Percentiles rank a stretch among this genome's conserved stretches.
Evolutionary conservation across 2,329 filamentous ascomycete species (phyloP).

Genomic region (Epichloe elymi): DNA sequence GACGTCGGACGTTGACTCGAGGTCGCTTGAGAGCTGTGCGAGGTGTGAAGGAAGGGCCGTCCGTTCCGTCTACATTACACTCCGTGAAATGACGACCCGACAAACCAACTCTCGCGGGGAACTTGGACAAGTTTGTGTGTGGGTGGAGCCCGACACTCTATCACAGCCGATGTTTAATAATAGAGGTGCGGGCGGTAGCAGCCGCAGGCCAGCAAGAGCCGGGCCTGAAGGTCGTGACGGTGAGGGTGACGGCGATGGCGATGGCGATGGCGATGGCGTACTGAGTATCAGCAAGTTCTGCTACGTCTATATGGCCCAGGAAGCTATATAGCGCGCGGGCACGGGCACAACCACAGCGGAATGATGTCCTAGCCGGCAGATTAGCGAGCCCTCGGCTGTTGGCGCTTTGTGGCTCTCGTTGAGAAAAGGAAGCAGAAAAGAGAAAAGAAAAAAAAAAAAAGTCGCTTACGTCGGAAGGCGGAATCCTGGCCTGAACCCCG

Average conservation of each 20-base stretch:
- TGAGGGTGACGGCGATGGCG: not conserved
- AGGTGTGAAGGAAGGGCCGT: not conserved
- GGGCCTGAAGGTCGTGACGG: not conserved
- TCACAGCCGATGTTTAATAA: not conserved
- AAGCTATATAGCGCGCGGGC: too few relatives aligned
- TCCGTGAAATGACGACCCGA: not conserved
- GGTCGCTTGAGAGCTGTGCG: slow-evolving; percentile 1
- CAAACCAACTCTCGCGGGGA: not conserved
- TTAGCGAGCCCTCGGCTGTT: slow-evolving; percentile 9
- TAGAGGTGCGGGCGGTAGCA: slow-evolving; percentile 4
- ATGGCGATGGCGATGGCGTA: not conserved
- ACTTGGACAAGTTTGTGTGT: not conserved
- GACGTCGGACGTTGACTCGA: not conserved
- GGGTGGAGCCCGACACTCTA: not conserved
- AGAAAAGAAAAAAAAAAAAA: too few relatives aligned
- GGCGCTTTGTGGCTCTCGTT: slow-evolving; percentile 1
- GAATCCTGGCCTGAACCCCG: not conserved
- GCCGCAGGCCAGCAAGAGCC: slow-evolving; percentile 3
- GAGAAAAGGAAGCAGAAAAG: too few relatives aligned
- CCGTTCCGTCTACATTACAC: not conserved
- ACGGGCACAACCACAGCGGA: too few relatives aligned
- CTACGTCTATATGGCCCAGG: too few relatives aligned
- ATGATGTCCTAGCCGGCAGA: not conserved
- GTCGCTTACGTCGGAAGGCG: too few relatives aligned
- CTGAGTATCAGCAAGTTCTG: not conserved